Evolutionary conservation across 164 flowering plant genomes (phyloP).

Genomic region (Liquidambar formosana): DNA sequence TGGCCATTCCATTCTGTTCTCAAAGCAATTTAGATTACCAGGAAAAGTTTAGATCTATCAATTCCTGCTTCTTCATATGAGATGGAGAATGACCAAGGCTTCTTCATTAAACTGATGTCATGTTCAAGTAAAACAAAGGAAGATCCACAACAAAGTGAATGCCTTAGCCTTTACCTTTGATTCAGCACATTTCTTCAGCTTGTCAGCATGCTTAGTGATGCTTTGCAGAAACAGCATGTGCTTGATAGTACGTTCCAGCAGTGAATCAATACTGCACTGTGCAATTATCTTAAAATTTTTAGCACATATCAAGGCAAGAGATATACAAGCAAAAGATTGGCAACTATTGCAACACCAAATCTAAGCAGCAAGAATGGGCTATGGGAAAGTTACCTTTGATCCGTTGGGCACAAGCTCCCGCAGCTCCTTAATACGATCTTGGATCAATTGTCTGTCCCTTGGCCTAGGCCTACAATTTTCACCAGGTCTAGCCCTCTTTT

Average conservation of each 20-base stretch:
- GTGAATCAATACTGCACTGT: conserved; percentile 92
- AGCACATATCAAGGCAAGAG: conserved; percentile 7
- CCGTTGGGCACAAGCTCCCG: conserved; percentile 85
- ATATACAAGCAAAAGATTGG: not conserved
- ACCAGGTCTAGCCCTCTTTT: conserved; percentile 75
- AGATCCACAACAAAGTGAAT: not conserved
- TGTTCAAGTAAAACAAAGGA: not conserved
- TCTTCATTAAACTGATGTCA: not conserved
- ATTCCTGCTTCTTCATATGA: not conserved
- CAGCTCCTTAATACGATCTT: conserved; percentile 85
- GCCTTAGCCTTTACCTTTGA: conserved; percentile 41
- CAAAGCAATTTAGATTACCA: not conserved
- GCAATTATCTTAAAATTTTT: conserved; percentile 15
- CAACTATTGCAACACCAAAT: not conserved
- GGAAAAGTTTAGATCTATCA: not conserved
- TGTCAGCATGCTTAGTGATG: conserved; percentile 68
- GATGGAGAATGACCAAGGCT: not conserved
- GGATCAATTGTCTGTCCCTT: conserved; percentile 82
- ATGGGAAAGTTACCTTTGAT: conserved; percentile 54
- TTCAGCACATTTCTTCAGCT: conserved; percentile 51
- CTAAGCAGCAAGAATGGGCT: not conserved
- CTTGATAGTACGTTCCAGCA: conserved; percentile 80
- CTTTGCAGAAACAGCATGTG: conserved; percentile 78
- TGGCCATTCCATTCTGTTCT: too few relatives aligned
- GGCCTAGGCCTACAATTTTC: conserved; percentile 79